Conservation (phyloP, 768 basidiomycete species). For the Auricularia sp. region DNA sequence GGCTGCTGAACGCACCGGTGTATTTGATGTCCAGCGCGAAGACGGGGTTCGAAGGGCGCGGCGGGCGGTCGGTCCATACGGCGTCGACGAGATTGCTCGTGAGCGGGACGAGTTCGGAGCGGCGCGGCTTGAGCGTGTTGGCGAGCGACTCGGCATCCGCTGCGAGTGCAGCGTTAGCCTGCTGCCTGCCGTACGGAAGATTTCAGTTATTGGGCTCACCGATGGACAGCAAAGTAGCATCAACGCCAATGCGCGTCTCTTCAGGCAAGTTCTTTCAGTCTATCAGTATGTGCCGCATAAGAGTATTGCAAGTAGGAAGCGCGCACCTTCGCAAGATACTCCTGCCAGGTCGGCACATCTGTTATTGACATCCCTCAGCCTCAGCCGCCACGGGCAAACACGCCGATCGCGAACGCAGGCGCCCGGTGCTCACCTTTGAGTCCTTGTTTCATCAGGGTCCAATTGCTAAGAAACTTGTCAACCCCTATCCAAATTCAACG, state of each 20-base stretch:
- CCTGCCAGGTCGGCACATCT: constrained; percentile 90
- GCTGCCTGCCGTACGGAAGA: neutral
- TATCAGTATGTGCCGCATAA: neutral
- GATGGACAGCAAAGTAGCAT: constrained; percentile 64
- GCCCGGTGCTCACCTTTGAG: constrained; percentile 45
- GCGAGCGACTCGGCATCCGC: constrained; percentile 57
- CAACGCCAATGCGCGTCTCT: constrained; percentile 66
- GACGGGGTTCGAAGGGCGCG: constrained; percentile 55
- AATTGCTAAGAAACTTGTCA: constrained; percentile 47
- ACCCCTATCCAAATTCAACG: neutral
- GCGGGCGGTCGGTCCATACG: constrained; percentile 66
- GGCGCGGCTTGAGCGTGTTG: constrained; percentile 41
- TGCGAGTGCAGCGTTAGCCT: constrained; percentile 16
- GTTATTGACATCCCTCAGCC: neutral
- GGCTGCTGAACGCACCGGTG: constrained; percentile 37
- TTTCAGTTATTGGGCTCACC: constrained; percentile 28
- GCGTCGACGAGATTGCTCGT: constrained; percentile 64
- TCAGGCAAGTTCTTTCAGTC: constrained; percentile 30
- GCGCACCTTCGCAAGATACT: constrained; percentile 63
- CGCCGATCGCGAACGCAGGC: constrained; percentile 9
- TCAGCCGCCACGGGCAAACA: neutral
- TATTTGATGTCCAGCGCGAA: constrained; percentile 66
- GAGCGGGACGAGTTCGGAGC: constrained; percentile 60
- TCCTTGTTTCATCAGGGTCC: constrained; percentile 91
- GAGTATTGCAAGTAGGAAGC: neutral